Conservation (phyloP, 1,284 basidiomycete species). For the Leccinum huronense region DNA sequence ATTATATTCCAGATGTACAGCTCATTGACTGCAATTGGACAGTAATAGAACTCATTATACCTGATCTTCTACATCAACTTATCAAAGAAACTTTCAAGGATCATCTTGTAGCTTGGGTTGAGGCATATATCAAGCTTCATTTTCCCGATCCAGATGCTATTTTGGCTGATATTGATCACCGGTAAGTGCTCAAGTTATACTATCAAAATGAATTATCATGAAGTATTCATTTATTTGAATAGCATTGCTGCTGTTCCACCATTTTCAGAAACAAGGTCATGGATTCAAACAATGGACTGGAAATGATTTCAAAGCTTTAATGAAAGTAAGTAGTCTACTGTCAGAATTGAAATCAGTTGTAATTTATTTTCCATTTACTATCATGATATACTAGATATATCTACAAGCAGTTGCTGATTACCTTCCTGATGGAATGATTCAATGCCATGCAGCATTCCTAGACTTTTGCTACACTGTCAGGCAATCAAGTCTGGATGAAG, state of each 20-base stretch:
- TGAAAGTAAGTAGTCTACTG: background rate
- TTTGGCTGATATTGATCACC: background rate
- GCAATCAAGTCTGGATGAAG: background rate
- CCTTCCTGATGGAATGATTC: background rate
- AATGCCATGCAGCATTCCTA: conserved; percentile 1
- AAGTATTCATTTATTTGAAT: background rate
- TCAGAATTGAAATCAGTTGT: background rate
- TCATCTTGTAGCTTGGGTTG: background rate
- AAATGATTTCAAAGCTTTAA: background rate
- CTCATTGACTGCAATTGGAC: too few species aligned
- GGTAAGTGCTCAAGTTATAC: background rate
- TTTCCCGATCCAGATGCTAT: background rate
- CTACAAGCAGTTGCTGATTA: background rate
- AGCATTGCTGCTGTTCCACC: conserved; percentile 1
- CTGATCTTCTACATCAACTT: background rate
- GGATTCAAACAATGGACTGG: background rate
- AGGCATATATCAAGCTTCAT: background rate
- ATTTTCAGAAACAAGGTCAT: background rate
- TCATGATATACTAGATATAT: background rate
- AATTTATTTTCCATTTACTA: background rate
- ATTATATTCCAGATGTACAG: background rate
- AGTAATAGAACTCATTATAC: too few species aligned
- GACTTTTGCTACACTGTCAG: conserved; percentile 6
- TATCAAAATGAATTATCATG: background rate
- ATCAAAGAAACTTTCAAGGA: background rate